Percentiles rank a stretch among this genome's conserved stretches.
These are phyloP conservation scores for Aethionema arabicum DNA, from an alignment of 345 rosid genomes.

Conservation along the genomic window DNA sequence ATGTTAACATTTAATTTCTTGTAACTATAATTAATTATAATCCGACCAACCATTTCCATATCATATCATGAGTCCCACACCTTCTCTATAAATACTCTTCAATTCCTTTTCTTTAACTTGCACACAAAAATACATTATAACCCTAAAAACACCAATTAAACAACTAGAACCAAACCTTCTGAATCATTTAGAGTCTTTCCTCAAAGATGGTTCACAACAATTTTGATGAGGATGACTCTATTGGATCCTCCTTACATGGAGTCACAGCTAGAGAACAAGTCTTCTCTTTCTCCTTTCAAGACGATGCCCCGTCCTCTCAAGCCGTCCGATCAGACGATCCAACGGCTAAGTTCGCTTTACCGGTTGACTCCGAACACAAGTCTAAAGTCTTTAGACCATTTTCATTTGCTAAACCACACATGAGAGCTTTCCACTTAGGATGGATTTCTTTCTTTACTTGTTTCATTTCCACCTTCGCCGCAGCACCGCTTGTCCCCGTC, in stretches of 20 bases:
- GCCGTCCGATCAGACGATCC: slow-evolving; percentile 29
- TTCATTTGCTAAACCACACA: slow-evolving; percentile 77
- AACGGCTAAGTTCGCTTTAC: slow-evolving; percentile 58
- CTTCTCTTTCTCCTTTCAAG: slow-evolving; percentile 50
- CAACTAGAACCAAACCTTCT: slow-evolving; percentile 4
- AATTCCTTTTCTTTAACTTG: slow-evolving; percentile 15
- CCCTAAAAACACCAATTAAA: slow-evolving; percentile 15
- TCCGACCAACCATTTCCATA: slow-evolving; percentile 16
- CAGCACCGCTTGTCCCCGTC: slow-evolving; percentile 78
- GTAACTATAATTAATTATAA: slow-evolving; percentile 1
- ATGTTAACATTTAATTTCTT: neutral
- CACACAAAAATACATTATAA: slow-evolving; percentile 16
- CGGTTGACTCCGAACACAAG: slow-evolving; percentile 83
- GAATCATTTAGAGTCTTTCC: neutral
- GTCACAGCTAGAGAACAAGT: slow-evolving; percentile 59
- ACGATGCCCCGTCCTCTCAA: slow-evolving; percentile 1
- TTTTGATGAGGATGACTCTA: slow-evolving; percentile 35
- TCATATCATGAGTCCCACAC: neutral
- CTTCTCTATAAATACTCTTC: slow-evolving; percentile 25
- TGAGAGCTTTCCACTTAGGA: slow-evolving; percentile 82
- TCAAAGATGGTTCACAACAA: slow-evolving; percentile 38
- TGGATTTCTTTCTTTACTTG: slow-evolving; percentile 91
- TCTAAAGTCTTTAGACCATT: slow-evolving; percentile 62
- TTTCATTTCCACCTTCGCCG: slow-evolving; percentile 86
- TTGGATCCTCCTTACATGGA: slow-evolving; percentile 68